Percentiles rank a stretch among this genome's conserved stretches.
Conservation (phyloP, 2,329 filamentous ascomycete genomes). For the Aulographum hederae region DNA sequence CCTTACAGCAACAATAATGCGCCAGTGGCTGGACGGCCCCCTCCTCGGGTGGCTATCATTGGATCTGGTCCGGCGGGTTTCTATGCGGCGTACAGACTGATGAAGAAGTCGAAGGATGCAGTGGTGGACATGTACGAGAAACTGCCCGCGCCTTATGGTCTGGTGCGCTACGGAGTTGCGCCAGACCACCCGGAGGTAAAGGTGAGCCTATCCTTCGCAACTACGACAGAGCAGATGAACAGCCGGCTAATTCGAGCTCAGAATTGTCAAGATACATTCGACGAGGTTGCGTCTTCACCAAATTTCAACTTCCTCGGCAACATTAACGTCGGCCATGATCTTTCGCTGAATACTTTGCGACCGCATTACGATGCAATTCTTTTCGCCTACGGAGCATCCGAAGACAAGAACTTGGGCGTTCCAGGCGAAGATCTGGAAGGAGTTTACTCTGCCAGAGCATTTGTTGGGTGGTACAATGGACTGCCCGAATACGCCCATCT, state of each 20-base stretch:
- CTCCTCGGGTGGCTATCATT: constrained; percentile 68
- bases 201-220: constrained; percentile 38
- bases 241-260: constrained; percentile 27
- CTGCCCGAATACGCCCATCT: constrained; percentile 63
- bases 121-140: constrained; percentile 93
- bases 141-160: constrained; percentile 76
- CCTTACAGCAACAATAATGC: background rate
- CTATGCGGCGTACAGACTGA: constrained; percentile 75
- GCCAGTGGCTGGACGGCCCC: constrained; percentile 9
- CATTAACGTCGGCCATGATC: constrained; percentile 51
- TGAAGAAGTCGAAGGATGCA: constrained; percentile 49
- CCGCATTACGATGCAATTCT: constrained; percentile 83
- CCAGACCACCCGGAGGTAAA: constrained; percentile 98
- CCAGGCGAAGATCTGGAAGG: constrained; percentile 62
- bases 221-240: too few species aligned
- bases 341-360: constrained; percentile 51
- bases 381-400: constrained; percentile 80
- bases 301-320: constrained; percentile 88
- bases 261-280: constrained; percentile 92
- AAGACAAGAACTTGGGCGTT: constrained; percentile 62
- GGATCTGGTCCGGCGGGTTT: constrained; percentile 93
- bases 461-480: constrained; percentile 98
- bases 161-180: constrained; percentile 90
- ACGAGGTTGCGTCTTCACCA: constrained; percentile 65
- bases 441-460: constrained; percentile 75